A percentile compares a stretch with the other conserved stretches of the same genome.
These are phyloP conservation scores for Xylariaceae sp. DNA, from an alignment of 2,329 filamentous ascomycete species.

Conservation along the genomic window DNA sequence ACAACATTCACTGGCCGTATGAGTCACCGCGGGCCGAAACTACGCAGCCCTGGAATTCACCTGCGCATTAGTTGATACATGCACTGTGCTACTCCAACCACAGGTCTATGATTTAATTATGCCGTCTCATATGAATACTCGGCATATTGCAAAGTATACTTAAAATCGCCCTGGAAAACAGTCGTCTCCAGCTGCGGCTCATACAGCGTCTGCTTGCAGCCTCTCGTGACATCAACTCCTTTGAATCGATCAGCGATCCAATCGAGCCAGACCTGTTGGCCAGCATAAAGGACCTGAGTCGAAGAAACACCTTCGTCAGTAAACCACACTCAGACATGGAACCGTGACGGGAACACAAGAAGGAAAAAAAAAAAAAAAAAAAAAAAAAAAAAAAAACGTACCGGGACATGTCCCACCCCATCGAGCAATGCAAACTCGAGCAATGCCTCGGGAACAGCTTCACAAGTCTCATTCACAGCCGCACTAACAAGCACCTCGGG, in stretches of 20 bases:
- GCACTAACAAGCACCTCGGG: neutral
- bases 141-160: constrained; percentile 1
- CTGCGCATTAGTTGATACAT: too few species aligned
- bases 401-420: neutral
- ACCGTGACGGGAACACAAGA: too few species aligned
- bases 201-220: neutral
- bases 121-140: neutral
- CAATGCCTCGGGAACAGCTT: neutral
- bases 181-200: neutral
- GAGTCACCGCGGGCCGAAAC: too few species aligned
- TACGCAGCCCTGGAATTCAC: too few species aligned
- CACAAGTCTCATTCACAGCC: neutral
- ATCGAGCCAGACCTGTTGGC: constrained; percentile 1
- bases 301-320: neutral
- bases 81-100: too few species aligned
- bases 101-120: neutral
- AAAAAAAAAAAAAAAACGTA: neutral
- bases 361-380: too few species aligned
- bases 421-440: neutral
- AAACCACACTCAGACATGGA: too few species aligned
- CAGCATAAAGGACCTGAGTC: neutral
- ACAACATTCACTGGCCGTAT: too few species aligned
- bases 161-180: neutral
- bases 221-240: neutral
- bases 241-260: neutral